Evolutionary conservation across 176 grass and related monocot species (phyloP), one percentile per base, ranked within the genome.

Genomic region (Musa schizocarpa): DNA sequence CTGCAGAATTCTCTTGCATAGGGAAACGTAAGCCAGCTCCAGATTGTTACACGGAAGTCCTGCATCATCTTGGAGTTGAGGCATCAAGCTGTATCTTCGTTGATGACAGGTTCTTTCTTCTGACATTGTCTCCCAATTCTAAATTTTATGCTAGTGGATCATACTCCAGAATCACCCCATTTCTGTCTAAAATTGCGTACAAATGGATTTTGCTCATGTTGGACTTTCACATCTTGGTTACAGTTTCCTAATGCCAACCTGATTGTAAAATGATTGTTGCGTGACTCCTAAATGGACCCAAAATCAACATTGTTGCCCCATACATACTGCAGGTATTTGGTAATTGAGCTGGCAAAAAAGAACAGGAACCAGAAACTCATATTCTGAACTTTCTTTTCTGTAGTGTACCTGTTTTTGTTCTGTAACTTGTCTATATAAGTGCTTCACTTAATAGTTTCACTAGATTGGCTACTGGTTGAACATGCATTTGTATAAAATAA

Each of bases 71-170:
- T 4, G 82, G 85, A 73, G 75, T 97, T 66, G 90, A 97, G 79
- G 83, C 93, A 79, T 84, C 82, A 80, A 88, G 83, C 68, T 97
- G 90, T 75, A 79, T 97, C 78, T 97, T 97, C 76, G 86, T 97
- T 21, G 93, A 97, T 83, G 93, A 97, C 88, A 97, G 93, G 93
- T 93, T 78, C 72, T 62, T 86, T 57, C 52, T 84, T 14, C 54
- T 34, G 66, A 19, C 14, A 63, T 65, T 81, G 1, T n/a, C 65
- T 74, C 51, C 29, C 50, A 64, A 21, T 52, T 17, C 22, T 71
- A 19, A 69, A 76, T 53, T 62, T 63, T 68, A 10, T 79, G 34
- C 29, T 19, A 49, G 0, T 51, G 22, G 58, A 51, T 25, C 53
- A 34, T 58, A 24, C 53, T 55, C 71, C 71, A 73, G 1, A 16